Evolutionary conservation across 345 rosid genomes (phyloP), one percentile per base, ranked within the genome.

Genomic region (Brassica cretica): DNA sequence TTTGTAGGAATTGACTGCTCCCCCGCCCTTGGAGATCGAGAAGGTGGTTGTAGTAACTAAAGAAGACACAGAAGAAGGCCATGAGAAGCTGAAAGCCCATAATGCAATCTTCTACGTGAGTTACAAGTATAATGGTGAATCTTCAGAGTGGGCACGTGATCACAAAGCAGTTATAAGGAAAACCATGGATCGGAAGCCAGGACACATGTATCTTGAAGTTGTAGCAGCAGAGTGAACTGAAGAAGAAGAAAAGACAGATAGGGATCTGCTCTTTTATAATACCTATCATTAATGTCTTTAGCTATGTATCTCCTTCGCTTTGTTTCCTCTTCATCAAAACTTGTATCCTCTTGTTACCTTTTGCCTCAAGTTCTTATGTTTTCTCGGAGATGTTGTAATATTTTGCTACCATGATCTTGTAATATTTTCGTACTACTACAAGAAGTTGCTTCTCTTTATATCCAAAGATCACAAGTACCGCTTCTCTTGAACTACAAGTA

Each of bases 121-220:
- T 67, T 75, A 75, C 78, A 66, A 75, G 60, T 66, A 16, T 27
- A 15, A 2, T 24, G 66, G 12, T 25, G 65, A 5, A 19, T n/a
- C 64, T 64, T 21, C 33, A 14, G 11, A 3, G 10, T 27, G 64
- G n/a, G 16, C 4, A 0, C 27, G 27, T 55, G 78, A 75, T 15
- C 59, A 37, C 10, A 37, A 37, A 56, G 44, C 21, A 0, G 18
- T 66, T 8, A 4, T 75, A 25, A 66, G 66, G 72, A 75, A 66
- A 75, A 75, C 66, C 11, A 74, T 35, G 71, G 71, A 74, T 65
- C 71, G 65, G 27, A 15, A 21, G 66, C 39, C 59, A 66, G 66
- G 2, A 19, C 72, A 75, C 66, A 37, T 75, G 66, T 15, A 5
- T 25, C 66, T 75, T 55, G 59, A 53, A 53, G 59, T 53, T 15